Evolutionary conservation across 306 rosid species (phyloP).

Genomic region (Cucurbita ficifolia): DNA sequence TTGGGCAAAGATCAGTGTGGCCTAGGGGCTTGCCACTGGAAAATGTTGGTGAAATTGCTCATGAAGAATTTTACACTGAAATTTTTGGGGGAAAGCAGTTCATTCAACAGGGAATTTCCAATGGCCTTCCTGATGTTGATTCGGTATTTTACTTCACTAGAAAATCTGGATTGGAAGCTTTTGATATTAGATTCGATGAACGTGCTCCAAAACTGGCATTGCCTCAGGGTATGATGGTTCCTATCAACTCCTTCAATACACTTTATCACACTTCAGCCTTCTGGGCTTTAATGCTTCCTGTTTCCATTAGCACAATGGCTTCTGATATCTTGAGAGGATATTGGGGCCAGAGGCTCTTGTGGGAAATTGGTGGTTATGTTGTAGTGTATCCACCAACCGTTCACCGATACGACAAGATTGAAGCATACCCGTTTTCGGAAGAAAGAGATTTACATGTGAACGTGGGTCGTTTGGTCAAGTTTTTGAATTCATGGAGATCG

Average conservation of each 20-base stretch:
- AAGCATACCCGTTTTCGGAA: constrained; percentile 81
- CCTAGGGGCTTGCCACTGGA: constrained; percentile 95
- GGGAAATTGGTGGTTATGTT: constrained; percentile 92
- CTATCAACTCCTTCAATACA: constrained; percentile 81
- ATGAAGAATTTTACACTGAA: constrained; percentile 82
- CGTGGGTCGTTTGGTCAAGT: constrained; percentile 69
- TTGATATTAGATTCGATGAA: constrained; percentile 70
- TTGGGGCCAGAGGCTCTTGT: constrained; percentile 94
- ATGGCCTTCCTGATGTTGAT: constrained; percentile 95
- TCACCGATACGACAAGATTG: constrained; percentile 61
- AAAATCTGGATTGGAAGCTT: constrained; percentile 66
- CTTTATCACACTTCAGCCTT: constrained; percentile 75
- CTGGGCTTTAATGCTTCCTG: constrained; percentile 99
- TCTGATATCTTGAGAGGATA: constrained; percentile 94
- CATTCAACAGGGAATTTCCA: constrained; percentile 83
- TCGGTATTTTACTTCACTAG: constrained; percentile 85
- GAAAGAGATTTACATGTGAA: constrained; percentile 95
- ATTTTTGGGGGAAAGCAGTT: constrained; percentile 87
- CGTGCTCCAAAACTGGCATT: constrained; percentile 78
- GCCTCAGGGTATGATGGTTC: constrained; percentile 90
- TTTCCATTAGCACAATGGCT: constrained; percentile 87
- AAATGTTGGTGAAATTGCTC: constrained; percentile 73
- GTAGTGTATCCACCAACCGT: constrained; percentile 87
- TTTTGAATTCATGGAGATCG: constrained; percentile 70
- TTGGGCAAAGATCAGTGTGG: constrained; percentile 97